Evolutionary conservation across 78 protist genomes (phyloP), one percentile per base, ranked within the genome.

Genomic region (Cavenderia fasciculata): DNA sequence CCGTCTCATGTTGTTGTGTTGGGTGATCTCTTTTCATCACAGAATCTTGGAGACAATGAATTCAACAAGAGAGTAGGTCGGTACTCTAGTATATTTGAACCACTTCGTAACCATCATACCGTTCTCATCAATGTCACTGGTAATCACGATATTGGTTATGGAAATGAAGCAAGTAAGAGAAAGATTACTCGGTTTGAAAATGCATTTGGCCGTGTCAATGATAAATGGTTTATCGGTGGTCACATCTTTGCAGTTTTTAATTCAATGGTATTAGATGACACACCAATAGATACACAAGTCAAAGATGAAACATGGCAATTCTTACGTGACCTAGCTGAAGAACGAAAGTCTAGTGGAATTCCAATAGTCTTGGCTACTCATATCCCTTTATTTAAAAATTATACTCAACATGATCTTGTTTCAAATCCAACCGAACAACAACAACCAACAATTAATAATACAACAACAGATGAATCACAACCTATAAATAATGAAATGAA

Each of bases 21-120:
- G 59, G 93, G 93, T 19, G 93, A 87, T 40, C 79, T 87, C 59
- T 87, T 87, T 38, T 87, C 93, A 18, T 77, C 79, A 41, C 93
- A 87, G 44, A 65, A 74, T 49, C 46, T 73, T 12, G 31, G 10
- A 1, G 72, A 87, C 25, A 36, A 27, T 0, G 93, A 87, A 51
- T 74, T 74, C 29, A 34, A 4, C 0, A 40, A 21, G 3, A 33
- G 93, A 57, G 65, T 68, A 4, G 21, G 21, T 0, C 46, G 93
- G 27, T 87, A 87, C 46, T 19, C 34, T 33, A 59, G 34, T 34
- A 74, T 87, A 14, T 87, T 87, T 29, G 65, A 76, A 62, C 76
- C 90, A 41, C 51, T 82, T 11, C 0, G 21, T 4, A 5, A 6
- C 31, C 27, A 46, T 18, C 10, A 27, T 4, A 44, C 65, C 2